Conservation (phyloP, 441 rosid species). For the Arabidopsis lyrata region DNA sequence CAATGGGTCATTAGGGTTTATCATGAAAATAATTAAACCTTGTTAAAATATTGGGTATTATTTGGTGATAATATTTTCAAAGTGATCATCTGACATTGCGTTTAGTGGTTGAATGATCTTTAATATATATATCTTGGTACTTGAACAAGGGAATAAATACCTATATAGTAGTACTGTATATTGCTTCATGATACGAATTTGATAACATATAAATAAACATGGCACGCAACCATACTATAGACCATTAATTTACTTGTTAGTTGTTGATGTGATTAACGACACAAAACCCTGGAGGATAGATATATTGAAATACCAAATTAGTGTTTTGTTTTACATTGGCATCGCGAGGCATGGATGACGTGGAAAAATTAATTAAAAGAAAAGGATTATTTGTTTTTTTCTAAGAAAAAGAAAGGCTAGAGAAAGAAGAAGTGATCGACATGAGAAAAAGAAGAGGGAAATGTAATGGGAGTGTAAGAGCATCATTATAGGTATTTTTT, state of each 20-base stretch:
- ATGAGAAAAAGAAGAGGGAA: no score
- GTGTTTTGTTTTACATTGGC: not conserved
- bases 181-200: slow-evolving; percentile 10
- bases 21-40: not conserved
- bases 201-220: slow-evolving; percentile 8
- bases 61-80: slow-evolving; percentile 34
- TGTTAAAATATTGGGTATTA: slow-evolving; percentile 1
- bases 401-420: no score
- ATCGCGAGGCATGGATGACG: not conserved
- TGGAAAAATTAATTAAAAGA: no score
- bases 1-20: slow-evolving; percentile 29
- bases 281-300: slow-evolving; percentile 11
- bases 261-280: not conserved
- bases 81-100: slow-evolving; percentile 32
- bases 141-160: slow-evolving; percentile 21
- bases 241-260: no score
- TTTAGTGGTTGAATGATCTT: slow-evolving; percentile 28
- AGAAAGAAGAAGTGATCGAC: no score
- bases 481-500: no score
- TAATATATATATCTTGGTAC: slow-evolving; percentile 30
- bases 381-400: no score
- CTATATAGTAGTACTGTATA: slow-evolving; percentile 15
- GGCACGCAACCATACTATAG: not conserved
- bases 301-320: slow-evolving; percentile 6
- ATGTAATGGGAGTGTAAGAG: no score